Evolutionary conservation across 345 rosid species (phyloP).

Genomic region (Kandelia obovata): DNA sequence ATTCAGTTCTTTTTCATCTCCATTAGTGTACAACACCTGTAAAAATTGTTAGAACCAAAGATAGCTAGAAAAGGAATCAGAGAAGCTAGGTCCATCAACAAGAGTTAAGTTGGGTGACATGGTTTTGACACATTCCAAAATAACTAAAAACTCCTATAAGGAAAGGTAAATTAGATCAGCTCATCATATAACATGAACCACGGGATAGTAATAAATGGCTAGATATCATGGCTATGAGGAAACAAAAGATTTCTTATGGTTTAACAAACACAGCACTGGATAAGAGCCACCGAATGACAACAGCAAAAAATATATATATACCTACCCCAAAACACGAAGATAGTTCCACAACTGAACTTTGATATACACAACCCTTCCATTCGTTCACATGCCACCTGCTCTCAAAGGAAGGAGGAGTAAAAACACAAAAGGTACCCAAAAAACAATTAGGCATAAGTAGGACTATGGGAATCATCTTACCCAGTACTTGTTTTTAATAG

Average conservation of each 20-base stretch:
- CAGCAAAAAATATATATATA: neutral
- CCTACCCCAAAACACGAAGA: neutral
- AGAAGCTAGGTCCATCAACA: slow-evolving; percentile 2
- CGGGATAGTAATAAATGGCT: neutral
- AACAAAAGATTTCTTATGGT: slow-evolving; percentile 4
- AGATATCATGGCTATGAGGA: slow-evolving; percentile 3
- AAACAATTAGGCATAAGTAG: slow-evolving; percentile 10
- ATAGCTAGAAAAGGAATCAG: slow-evolving; percentile 9
- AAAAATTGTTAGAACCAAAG: slow-evolving; percentile 11
- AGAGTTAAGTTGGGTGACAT: neutral
- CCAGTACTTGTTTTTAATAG: slow-evolving; percentile 47
- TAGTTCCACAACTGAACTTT: neutral
- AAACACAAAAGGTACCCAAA: neutral
- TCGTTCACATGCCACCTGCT: neutral
- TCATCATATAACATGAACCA: neutral
- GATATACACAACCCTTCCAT: neutral
- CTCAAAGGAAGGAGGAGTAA: neutral
- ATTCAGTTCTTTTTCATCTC: slow-evolving; percentile 59
- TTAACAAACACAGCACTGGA: neutral
- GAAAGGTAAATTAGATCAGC: neutral
- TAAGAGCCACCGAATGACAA: slow-evolving; percentile 2
- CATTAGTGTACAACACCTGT: slow-evolving; percentile 66
- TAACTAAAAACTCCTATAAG: slow-evolving; percentile 3
- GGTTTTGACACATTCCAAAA: neutral
- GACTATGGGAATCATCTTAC: slow-evolving; percentile 37